Base-by-base conservation (phyloP, 2,329 filamentous ascomycete species). In the Phyllosticta ampelicida region DNA sequence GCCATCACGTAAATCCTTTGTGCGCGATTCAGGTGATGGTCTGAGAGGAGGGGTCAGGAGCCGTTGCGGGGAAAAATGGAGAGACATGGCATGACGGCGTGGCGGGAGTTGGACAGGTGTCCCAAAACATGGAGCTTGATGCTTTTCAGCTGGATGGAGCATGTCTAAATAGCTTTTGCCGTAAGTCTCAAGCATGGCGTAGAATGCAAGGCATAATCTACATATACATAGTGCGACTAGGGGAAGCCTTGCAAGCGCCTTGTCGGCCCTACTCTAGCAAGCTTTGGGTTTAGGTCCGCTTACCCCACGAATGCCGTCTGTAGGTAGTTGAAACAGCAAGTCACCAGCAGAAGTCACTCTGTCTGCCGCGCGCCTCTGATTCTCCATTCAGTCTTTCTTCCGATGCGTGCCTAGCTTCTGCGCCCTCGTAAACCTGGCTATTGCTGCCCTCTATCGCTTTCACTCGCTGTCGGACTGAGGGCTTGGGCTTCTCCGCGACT, bases 21-120 rank as follows among this genome's bases (percentile, higher is more conserved):
- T 58, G 55, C 44, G 23, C 21, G 50, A 28, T 58, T 20, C 55
- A 58, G 51, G 55, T 58, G 11, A 48, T 53, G 28, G 36, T 58
- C 48, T 56, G 36, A 44, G 36, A 44, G 16, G 36, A 44, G 36
- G 36, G 36, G 36, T 44, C 36, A 44, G 36, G 36, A 44, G 36
- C 36, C 36, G n/a, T 44, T 44, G 36, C 36, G 36, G 36, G 36
- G 36, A 44, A 44, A 44, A 44, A 44, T 44, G 36, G 36, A 44
- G 36, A 44, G 36, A 44, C 36, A 44, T 44, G 36, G 36, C 13
- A 44, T n/a, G 36, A 44, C 13, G 36, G 36, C 13, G 6, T n/a
- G 36, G 36, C 36, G 36, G 36, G 16, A 16, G 36, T 44, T 44
- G 36, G 36, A 44, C n/a, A 16, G 36, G 36, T 44, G 36, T 44